Conservation (phyloP, 345 rosid species). For the Acer yangbiense region DNA sequence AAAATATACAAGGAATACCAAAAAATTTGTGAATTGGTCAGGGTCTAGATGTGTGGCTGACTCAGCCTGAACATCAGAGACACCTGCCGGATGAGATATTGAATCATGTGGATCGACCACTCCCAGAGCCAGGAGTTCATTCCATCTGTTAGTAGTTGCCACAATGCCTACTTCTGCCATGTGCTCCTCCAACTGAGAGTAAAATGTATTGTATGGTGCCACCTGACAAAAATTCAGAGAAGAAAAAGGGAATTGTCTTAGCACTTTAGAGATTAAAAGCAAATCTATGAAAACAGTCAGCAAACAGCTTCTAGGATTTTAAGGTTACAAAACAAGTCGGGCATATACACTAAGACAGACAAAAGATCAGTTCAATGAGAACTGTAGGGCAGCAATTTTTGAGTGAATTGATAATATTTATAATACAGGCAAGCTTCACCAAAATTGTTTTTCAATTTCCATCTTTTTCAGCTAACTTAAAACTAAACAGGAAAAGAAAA, state of each 20-base stretch:
- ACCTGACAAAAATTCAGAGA: constrained; percentile 52
- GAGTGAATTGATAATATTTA: neutral
- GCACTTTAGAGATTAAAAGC: neutral
- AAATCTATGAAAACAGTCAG: neutral
- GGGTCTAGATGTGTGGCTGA: constrained; percentile 80
- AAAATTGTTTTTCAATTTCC: constrained; percentile 4
- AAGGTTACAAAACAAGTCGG: neutral
- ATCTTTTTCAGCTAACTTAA: constrained; percentile 5
- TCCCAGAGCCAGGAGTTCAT: constrained; percentile 85
- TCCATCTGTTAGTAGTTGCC: constrained; percentile 84
- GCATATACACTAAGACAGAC: constrained; percentile 1
- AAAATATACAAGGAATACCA: constrained; percentile 48
- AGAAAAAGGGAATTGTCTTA: constrained; percentile 6
- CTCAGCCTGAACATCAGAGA: constrained; percentile 90
- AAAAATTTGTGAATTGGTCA: constrained; percentile 88
- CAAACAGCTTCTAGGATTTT: neutral
- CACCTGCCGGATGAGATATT: constrained; percentile 96
- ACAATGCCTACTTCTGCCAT: constrained; percentile 83
- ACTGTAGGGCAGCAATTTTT: neutral
- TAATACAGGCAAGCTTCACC: neutral
- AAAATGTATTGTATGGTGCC: constrained; percentile 94
- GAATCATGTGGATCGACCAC: constrained; percentile 96
- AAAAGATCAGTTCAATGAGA: neutral
- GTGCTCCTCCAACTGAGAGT: constrained; percentile 89
- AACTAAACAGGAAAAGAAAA: neutral